Conservation (phyloP, 179 eudicot genomes). For the Spergularia azorica region DNA sequence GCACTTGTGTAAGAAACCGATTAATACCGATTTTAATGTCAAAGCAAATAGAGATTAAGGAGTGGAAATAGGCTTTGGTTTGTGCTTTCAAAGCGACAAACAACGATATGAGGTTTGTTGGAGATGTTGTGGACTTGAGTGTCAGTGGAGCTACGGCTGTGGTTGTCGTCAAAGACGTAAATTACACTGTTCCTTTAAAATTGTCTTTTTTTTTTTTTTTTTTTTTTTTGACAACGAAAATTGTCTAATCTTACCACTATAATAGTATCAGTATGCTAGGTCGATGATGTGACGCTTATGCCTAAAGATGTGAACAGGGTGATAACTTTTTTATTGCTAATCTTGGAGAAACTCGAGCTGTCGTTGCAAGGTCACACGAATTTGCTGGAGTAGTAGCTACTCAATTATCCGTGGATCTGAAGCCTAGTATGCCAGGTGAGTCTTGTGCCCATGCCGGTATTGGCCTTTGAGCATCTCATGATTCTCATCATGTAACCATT, state of each 20-base stretch:
- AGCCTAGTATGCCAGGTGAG: constrained; percentile 64
- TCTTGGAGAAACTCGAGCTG: constrained; percentile 87
- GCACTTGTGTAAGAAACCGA: constrained; percentile 59
- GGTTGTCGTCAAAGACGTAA: constrained; percentile 62
- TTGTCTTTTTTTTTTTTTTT: no score
- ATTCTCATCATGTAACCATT: no score
- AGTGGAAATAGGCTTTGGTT: constrained; percentile 55
- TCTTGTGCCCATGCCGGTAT: no score
- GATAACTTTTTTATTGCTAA: constrained; percentile 63
- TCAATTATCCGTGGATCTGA: constrained; percentile 68
- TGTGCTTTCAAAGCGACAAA: constrained; percentile 70
- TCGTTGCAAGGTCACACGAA: constrained; percentile 54
- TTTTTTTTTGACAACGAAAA: not conserved
- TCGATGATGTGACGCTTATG: not conserved
- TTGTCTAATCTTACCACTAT: not conserved
- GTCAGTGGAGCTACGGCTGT: constrained; percentile 83
- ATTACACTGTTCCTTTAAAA: no score
- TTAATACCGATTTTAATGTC: constrained; percentile 50
- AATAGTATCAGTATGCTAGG: not conserved
- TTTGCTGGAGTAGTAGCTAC: constrained; percentile 37
- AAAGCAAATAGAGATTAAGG: constrained; percentile 40
- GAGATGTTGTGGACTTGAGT: constrained; percentile 55
- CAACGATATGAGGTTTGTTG: constrained; percentile 53
- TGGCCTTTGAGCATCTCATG: no score
- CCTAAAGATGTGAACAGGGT: constrained; percentile 37